phyloP scores from a whole-genome alignment of 208 protist genomes.

The Phytomonas serpens region DNA sequence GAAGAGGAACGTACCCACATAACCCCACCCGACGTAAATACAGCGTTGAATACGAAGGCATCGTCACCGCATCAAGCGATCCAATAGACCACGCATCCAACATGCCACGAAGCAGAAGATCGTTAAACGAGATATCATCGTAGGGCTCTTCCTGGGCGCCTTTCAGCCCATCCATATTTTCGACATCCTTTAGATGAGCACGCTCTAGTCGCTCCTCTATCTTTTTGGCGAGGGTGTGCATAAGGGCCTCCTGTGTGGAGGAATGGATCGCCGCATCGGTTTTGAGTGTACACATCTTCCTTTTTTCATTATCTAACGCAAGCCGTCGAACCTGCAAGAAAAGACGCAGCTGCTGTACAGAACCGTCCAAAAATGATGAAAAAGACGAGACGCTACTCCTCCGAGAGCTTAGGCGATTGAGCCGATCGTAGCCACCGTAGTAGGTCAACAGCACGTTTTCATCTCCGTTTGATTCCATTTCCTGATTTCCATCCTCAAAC shows the following conservation, averaged over 20 bases:
- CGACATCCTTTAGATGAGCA: neutral
- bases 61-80: neutral
- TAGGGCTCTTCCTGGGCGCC: neutral
- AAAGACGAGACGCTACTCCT: neutral
- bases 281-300: neutral
- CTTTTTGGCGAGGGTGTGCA: neutral
- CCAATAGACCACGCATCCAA: neutral
- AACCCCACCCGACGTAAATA: neutral
- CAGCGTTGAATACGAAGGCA: neutral
- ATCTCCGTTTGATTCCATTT: neutral
- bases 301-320: neutral
- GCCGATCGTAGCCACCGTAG: neutral
- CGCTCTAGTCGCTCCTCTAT: neutral
- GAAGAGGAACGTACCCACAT: neutral
- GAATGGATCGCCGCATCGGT: neutral
- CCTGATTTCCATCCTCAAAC: neutral
- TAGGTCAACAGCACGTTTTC: neutral
- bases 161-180: neutral
- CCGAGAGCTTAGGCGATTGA: neutral
- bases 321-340: constrained; percentile 10
- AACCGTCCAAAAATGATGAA: constrained; percentile 5
- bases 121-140: neutral
- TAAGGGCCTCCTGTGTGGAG: neutral
- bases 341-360: constrained; percentile 12
- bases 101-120: neutral